Evolutionary conservation across 108 stramenopile species (phyloP), one percentile per base, ranked within the genome.

Genomic region (Conticribra guillardii): DNA sequence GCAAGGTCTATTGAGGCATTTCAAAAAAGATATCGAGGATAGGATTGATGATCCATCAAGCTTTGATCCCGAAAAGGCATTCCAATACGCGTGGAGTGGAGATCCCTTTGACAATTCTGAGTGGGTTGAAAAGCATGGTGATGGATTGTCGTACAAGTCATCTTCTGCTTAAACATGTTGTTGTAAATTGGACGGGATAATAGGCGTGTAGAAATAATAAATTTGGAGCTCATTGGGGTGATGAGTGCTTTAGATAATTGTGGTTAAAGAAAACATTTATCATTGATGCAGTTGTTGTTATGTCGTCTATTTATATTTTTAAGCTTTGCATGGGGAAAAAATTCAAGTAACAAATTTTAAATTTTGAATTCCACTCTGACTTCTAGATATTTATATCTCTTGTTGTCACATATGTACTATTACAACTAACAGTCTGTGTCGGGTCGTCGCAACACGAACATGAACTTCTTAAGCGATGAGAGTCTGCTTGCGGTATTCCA

Each of bases 11-110:
- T 77, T 99, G 64, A 70, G 97, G 66, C 97, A 97, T 81, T 99
- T 98, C 86, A 92, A 97, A 74, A 91, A 93, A 71, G 95, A 97
- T 59, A 98, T 99, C 69, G 97, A 98, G 76, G 91, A 97, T 52
- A 85, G 99, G 33, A 98, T 99, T 79, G 95, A 93, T 23, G 84
- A 97, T 81, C 94, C 95, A 4, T 75, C 77, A 16, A 79, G 74
- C 34, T 97, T 91, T 69, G 97, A 98, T 73, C 77, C 76, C 27
- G 96, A 96, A 55, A 93, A 96, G 57, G 92, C 91, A 61, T 99
- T 98, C 81, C 99, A 99, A 81, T 89, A 85, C 69, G 92, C 96
- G 14, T 98, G 96, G 96, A 93, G 94, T 67, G 97, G 97, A 54
- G 90, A 88, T 78, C 85, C 89, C 2, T 97, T 97, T 69, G 84